Conservation (phyloP, 805 yeast species). For the Teunomyces funiuensis region DNA sequence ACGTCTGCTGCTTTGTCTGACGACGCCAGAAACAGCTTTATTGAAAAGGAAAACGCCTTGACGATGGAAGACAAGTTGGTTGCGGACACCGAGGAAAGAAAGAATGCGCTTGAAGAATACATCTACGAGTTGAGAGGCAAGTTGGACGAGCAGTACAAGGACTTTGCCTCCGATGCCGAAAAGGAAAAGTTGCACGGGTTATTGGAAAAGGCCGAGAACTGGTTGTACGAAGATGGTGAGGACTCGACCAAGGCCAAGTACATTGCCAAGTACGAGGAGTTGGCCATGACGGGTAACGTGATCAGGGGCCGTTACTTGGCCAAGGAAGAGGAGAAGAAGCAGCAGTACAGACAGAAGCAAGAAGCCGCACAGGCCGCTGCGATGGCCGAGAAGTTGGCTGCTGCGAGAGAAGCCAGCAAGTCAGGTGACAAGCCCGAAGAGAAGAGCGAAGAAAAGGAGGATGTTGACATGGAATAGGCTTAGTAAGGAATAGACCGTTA, state of each 20-base stretch:
- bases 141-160: constrained; percentile 86
- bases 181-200: constrained; percentile 72
- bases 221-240: constrained; percentile 97
- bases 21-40: constrained; percentile 53
- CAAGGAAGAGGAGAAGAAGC: constrained; percentile 93
- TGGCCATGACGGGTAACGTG: constrained; percentile 90
- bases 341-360: constrained; percentile 79
- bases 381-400: constrained; percentile 81
- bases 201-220: constrained; percentile 88
- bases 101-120: constrained; percentile 97
- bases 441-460: constrained; percentile 25
- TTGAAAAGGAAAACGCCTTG: constrained; percentile 85
- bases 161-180: constrained; percentile 88
- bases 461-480: constrained; percentile 34
- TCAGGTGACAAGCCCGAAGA: constrained; percentile 18
- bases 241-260: constrained; percentile 95
- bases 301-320: constrained; percentile 93
- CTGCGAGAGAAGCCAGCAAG: constrained; percentile 61
- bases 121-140: constrained; percentile 96
- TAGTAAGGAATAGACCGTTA: too few relatives aligned
- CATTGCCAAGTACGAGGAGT: constrained; percentile 96
- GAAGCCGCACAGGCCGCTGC: constrained; percentile 84
- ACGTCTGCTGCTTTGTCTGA: constrained; percentile 58
- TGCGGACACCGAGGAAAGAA: constrained; percentile 97
- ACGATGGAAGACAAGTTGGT: constrained; percentile 91